Conservation (phyloP, 139 green algal species). For the Micractinium conductrix region DNA sequence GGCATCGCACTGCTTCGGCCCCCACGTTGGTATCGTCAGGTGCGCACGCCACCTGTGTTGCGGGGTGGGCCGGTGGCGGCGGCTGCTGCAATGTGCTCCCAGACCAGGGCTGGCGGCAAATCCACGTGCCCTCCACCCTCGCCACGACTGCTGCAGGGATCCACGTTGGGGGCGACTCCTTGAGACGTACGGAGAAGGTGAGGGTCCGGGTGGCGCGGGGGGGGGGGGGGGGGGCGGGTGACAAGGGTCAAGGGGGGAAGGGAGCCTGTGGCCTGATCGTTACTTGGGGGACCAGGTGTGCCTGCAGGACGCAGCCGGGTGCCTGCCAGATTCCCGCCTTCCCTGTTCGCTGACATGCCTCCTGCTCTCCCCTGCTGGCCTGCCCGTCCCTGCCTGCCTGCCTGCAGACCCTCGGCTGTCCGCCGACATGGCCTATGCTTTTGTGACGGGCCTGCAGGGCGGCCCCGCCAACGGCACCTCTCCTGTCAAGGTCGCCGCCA, state of each 20-base stretch:
- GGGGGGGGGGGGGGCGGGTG: no score
- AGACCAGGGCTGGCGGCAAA: background rate
- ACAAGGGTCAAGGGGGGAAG: no score
- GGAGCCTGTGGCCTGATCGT: background rate
- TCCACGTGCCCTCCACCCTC: background rate
- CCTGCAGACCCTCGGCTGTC: background rate
- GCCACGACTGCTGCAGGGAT: background rate
- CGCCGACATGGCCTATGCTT: background rate
- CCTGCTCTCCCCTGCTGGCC: no score
- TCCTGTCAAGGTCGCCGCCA: background rate
- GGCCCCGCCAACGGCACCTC: background rate
- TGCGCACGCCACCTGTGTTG: background rate
- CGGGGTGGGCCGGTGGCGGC: no score
- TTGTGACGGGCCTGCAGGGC: constrained; percentile 14
- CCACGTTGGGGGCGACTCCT: background rate
- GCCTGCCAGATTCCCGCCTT: background rate
- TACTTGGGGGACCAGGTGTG: background rate
- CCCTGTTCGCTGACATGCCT: background rate
- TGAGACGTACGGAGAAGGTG: background rate
- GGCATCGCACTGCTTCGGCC: background rate
- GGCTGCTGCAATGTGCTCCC: background rate
- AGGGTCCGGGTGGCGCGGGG: no score
- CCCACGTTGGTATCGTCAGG: background rate
- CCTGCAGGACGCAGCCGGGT: background rate
- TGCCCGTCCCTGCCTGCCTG: no score